phyloP scores from a whole-genome alignment of 2,329 filamentous ascomycete species.

The Metarhizium humberi region DNA sequence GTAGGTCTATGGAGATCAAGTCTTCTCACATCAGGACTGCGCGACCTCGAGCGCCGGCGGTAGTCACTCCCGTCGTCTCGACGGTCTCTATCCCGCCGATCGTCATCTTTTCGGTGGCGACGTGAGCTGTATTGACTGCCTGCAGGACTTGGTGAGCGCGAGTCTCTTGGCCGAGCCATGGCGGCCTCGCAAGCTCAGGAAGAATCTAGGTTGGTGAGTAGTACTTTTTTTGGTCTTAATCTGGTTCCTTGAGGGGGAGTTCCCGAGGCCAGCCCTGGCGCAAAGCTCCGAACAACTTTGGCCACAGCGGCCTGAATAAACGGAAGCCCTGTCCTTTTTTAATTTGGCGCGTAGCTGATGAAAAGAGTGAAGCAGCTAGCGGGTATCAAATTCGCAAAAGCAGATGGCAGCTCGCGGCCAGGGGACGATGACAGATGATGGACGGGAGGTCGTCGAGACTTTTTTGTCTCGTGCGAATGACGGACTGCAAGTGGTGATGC shows the following conservation, averaged over 20 bases:
- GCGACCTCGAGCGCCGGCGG: conserved; percentile 50
- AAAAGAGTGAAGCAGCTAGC: background rate
- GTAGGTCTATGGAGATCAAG: conserved; percentile 11
- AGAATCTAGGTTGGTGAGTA: conserved; percentile 28
- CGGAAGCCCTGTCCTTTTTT: background rate
- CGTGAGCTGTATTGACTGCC: conserved; percentile 70
- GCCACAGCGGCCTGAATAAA: background rate
- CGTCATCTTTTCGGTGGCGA: conserved; percentile 55
- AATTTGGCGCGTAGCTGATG: background rate
- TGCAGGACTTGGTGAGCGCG: conserved; percentile 89
- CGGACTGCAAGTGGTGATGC: too few species aligned
- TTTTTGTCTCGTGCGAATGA: background rate
- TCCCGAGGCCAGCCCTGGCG: background rate
- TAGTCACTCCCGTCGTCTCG: conserved; percentile 39
- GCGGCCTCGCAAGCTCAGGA: conserved; percentile 32
- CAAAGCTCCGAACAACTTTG: background rate
- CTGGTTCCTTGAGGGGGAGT: background rate
- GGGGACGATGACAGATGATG: background rate
- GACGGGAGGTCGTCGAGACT: background rate
- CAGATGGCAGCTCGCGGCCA: background rate
- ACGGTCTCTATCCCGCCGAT: conserved; percentile 45
- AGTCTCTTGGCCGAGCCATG: conserved; percentile 58
- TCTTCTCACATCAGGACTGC: conserved; percentile 53
- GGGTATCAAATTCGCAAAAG: background rate
- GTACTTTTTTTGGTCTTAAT: conserved; percentile 18